Conservation (phyloP, 2,329 filamentous ascomycete species). For the Cytospora schulzeri region DNA sequence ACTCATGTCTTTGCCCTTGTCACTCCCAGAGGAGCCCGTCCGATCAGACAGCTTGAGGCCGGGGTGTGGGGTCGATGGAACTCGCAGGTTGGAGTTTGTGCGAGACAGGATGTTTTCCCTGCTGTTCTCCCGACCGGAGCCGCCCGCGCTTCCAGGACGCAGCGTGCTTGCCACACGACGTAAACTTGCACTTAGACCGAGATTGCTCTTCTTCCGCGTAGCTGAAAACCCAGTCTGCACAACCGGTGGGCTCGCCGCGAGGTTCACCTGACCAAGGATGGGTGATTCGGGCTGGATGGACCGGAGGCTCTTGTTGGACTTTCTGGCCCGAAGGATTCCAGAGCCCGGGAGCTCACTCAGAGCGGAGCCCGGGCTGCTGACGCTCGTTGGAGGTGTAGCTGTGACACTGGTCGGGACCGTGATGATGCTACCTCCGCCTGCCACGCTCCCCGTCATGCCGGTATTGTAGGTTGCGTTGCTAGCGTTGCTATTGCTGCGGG, state of each 20-base stretch:
- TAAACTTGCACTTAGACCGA: conserved; percentile 23
- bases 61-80: background rate
- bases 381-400: conserved; percentile 21
- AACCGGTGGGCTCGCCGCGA: conserved; percentile 26
- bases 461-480: conserved; percentile 21
- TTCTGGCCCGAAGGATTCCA: conserved; percentile 9
- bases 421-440: conserved; percentile 7
- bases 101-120: conserved; percentile 4
- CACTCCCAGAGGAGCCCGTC: conserved; percentile 15
- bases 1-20: conserved; percentile 8
- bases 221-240: conserved; percentile 25
- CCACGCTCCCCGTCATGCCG: conserved; percentile 7
- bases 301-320: conserved; percentile 20
- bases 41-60: background rate
- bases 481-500: conserved; percentile 22
- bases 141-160: conserved; percentile 19
- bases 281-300: conserved; percentile 26
- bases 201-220: conserved; percentile 26
- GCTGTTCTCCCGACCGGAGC: conserved; percentile 18
- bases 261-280: conserved; percentile 18
- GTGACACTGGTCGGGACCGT: conserved; percentile 15
- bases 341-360: conserved; percentile 25
- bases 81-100: background rate
- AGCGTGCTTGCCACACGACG: conserved; percentile 26
- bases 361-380: conserved; percentile 14